These are phyloP conservation scores for Pinus taeda DNA, from an alignment of 75 land plant species.

Conservation along the genomic window DNA sequence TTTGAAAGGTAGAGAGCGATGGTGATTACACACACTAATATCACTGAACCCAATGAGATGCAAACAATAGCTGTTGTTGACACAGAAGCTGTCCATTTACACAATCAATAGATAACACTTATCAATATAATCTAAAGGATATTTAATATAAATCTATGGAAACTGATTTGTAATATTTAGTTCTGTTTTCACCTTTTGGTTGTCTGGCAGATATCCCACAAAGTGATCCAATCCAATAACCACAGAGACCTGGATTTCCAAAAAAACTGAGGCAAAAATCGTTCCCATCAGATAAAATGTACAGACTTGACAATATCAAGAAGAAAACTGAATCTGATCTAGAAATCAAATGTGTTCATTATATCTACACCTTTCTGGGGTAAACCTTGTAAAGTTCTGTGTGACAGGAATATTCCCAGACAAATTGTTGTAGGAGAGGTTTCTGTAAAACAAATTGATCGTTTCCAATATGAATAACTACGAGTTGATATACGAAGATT, in stretches of 20 bases:
- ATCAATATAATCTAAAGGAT: no score
- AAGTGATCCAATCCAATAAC: constrained; percentile 46
- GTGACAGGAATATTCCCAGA: constrained; percentile 67
- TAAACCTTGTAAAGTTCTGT: constrained; percentile 77
- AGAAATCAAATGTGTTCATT: not conserved
- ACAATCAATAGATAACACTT: not conserved
- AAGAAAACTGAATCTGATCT: not conserved
- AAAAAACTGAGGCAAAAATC: constrained; percentile 43
- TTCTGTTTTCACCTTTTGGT: constrained; percentile 30
- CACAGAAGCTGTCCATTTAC: constrained; percentile 32
- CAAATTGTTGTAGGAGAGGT: constrained; percentile 87
- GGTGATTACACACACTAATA: constrained; percentile 53
- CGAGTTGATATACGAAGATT: not conserved
- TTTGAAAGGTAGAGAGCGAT: constrained; percentile 54
- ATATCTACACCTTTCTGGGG: constrained; percentile 56
- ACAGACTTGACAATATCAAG: not conserved
- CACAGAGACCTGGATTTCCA: constrained; percentile 86
- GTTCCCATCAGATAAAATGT: not conserved
- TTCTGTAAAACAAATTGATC: constrained; percentile 35
- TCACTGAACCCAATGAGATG: constrained; percentile 59
- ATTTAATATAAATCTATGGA: not conserved
- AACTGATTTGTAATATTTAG: not conserved
- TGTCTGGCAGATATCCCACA: constrained; percentile 36
- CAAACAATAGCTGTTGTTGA: constrained; percentile 71
- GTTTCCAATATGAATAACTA: constrained; percentile 10